These are phyloP conservation scores for Curvularia hawaiiensis DNA, from an alignment of 2,329 filamentous ascomycete genomes.

Conservation along the genomic window DNA sequence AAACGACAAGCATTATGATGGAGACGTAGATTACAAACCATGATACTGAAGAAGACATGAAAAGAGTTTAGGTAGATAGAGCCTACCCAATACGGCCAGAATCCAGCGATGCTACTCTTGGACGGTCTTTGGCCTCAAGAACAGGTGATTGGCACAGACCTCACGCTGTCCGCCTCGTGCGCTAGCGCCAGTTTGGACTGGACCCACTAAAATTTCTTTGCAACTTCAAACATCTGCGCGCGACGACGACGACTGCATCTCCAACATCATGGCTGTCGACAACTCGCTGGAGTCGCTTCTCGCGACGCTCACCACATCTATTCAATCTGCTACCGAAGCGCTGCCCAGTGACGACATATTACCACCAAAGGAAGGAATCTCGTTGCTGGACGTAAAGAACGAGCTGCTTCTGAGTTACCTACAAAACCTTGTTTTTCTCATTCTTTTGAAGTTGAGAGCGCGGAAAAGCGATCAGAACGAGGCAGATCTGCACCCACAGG, in stretches of 20 bases:
- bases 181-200: constrained; percentile 4
- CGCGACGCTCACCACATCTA: constrained; percentile 59
- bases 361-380: constrained; percentile 85
- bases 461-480: constrained; percentile 39
- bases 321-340: constrained; percentile 62
- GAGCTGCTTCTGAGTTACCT: constrained; percentile 96
- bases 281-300: constrained; percentile 50
- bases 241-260: constrained; percentile 8
- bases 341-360: constrained; percentile 66
- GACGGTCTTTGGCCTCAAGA: neutral
- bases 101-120: neutral
- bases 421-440: constrained; percentile 88
- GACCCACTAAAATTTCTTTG: constrained; percentile 25
- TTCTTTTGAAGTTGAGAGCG: constrained; percentile 74
- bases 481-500: constrained; percentile 56
- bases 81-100: neutral
- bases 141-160: constrained; percentile 1
- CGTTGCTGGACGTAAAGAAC: constrained; percentile 93
- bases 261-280: constrained; percentile 43
- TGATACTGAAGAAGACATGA: neutral
- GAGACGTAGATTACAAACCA: neutral
- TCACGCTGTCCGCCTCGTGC: constrained; percentile 1
- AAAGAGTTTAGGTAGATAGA: neutral
- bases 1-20: neutral
- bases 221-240: constrained; percentile 9